Conservation (phyloP, 2,329 filamentous ascomycete species). For the Trichophyton verrucosum region DNA sequence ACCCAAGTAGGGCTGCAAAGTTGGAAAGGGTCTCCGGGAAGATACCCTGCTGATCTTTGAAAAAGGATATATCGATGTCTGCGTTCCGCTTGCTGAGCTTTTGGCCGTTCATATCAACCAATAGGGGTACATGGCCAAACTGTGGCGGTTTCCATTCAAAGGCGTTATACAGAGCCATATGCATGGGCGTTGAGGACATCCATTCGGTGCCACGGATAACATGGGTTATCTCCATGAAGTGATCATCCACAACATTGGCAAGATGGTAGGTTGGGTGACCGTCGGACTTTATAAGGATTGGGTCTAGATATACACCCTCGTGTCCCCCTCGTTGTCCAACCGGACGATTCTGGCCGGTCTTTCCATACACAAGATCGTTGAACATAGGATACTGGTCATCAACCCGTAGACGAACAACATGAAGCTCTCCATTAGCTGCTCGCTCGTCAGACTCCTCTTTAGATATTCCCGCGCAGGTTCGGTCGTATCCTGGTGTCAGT, state of each 20-base stretch:
- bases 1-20: constrained; percentile 75
- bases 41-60: constrained; percentile 45
- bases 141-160: constrained; percentile 60
- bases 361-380: constrained; percentile 68
- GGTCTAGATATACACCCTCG: constrained; percentile 55
- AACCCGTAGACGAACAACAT: constrained; percentile 65
- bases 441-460: constrained; percentile 56
- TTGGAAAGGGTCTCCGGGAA: constrained; percentile 58
- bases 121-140: constrained; percentile 71
- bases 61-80: constrained; percentile 48
- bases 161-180: constrained; percentile 60
- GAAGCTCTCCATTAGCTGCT: constrained; percentile 54
- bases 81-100: constrained; percentile 82
- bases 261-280: constrained; percentile 93
- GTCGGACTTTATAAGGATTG: constrained; percentile 81
- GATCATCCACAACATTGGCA: constrained; percentile 92
- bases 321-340: constrained; percentile 28
- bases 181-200: constrained; percentile 84
- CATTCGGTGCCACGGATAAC: constrained; percentile 90
- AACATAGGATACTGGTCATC: constrained; percentile 52
- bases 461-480: constrained; percentile 59
- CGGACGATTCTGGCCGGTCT: constrained; percentile 37
- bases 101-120: constrained; percentile 54
- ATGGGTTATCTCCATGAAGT: constrained; percentile 89
- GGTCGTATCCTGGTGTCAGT: constrained; percentile 51